Conservation (phyloP, 495 filamentous ascomycete genomes). For the Bombardia bombarda region DNA sequence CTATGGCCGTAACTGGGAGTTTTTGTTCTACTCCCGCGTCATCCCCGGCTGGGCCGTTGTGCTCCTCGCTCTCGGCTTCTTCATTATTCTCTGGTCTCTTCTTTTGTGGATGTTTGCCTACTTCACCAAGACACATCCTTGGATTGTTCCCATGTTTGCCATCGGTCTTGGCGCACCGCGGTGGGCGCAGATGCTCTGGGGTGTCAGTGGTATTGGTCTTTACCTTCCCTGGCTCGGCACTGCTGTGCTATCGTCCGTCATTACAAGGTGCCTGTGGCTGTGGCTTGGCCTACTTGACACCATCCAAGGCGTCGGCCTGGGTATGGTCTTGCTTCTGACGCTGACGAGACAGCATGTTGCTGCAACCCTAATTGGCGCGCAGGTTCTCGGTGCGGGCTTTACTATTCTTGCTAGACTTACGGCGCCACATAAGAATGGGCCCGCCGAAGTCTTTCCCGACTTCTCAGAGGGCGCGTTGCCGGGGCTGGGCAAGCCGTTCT, state of each 20-base stretch:
- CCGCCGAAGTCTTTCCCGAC: slow-evolving; percentile 54
- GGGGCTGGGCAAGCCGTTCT: slow-evolving; percentile 46
- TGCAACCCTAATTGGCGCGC: slow-evolving; percentile 46
- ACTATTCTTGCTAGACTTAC: slow-evolving; percentile 30
- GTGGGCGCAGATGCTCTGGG: slow-evolving; percentile 60
- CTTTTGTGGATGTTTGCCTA: slow-evolving; percentile 39
- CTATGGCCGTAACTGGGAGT: slow-evolving; percentile 55
- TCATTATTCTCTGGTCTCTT: slow-evolving; percentile 49
- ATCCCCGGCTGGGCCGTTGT: slow-evolving; percentile 40
- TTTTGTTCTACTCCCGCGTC: slow-evolving; percentile 43
- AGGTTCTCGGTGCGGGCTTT: slow-evolving; percentile 41
- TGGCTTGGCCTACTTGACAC: slow-evolving; percentile 55
- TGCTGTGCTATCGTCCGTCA: slow-evolving; percentile 36
- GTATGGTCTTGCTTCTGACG: slow-evolving; percentile 55
- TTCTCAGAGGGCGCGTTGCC: slow-evolving; percentile 24
- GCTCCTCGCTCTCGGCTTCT: slow-evolving; percentile 39
- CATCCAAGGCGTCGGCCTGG: slow-evolving; percentile 50
- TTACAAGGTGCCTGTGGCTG: slow-evolving; percentile 49
- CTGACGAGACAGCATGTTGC: slow-evolving; percentile 52
- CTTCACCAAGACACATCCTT: slow-evolving; percentile 44
- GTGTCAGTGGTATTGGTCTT: slow-evolving; percentile 41
- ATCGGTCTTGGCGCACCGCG: slow-evolving; percentile 52
- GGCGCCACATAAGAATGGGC: slow-evolving; percentile 48
- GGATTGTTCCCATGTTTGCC: slow-evolving; percentile 52
- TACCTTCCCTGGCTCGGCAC: slow-evolving; percentile 50